These are phyloP conservation scores for Hirschioporus abietinus DNA, from an alignment of 768 basidiomycete genomes.

Conservation along the genomic window DNA sequence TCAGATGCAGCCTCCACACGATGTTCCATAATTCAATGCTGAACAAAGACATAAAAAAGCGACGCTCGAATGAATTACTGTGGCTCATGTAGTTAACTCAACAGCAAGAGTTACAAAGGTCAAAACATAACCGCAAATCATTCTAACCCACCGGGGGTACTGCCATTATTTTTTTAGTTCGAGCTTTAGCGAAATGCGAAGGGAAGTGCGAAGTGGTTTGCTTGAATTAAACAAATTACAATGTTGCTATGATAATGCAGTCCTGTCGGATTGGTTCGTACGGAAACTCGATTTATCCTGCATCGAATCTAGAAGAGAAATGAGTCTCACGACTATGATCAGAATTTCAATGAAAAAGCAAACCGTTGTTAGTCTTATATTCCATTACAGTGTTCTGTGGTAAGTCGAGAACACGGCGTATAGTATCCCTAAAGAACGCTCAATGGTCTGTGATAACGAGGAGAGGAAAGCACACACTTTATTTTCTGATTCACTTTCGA, in stretches of 20 bases:
- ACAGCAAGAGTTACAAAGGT: not conserved
- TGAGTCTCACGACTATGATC: constrained; percentile 2
- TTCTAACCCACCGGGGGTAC: too few species aligned
- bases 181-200: not conserved
- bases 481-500: constrained; percentile 73
- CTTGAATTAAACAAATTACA: constrained; percentile 1
- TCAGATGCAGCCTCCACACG: not conserved
- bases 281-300: constrained; percentile 86
- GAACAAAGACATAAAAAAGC: not conserved
- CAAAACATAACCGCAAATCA: too few species aligned
- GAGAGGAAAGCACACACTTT: constrained; percentile 46
- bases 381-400: constrained; percentile 81
- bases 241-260: constrained; percentile 4
- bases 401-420: constrained; percentile 70
- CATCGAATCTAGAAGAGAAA: constrained; percentile 61
- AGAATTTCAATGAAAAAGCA: constrained; percentile 14
- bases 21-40: not conserved
- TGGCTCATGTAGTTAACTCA: not conserved
- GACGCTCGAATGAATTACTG: too few species aligned
- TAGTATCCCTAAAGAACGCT: constrained; percentile 56
- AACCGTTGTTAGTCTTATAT: constrained; percentile 91
- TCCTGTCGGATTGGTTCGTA: constrained; percentile 19
- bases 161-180: too few species aligned
- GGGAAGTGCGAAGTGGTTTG: not conserved
- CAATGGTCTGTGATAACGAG: constrained; percentile 1